phyloP scores from a whole-genome alignment of 2,329 filamentous ascomycete genomes.

The Herpotrichia juniperi region DNA sequence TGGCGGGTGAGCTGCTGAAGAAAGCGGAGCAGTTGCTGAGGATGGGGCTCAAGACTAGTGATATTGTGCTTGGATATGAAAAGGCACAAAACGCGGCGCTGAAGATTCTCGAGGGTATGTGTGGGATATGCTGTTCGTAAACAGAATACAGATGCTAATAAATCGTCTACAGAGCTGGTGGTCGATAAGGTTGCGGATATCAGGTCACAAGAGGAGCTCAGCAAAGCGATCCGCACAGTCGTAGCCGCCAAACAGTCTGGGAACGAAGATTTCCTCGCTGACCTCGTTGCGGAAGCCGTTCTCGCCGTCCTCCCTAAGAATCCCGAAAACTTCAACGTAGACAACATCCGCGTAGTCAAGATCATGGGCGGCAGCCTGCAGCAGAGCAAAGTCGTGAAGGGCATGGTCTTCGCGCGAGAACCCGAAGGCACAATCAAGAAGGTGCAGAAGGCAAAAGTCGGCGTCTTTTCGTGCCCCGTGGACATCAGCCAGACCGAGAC shows the following conservation, averaged over 20 bases:
- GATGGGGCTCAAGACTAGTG: constrained; percentile 97
- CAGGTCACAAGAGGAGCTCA: constrained; percentile 78
- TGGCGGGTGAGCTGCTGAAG: constrained; percentile 92
- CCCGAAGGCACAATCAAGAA: constrained; percentile 92
- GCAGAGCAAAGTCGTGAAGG: constrained; percentile 92
- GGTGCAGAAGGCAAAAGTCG: constrained; percentile 90
- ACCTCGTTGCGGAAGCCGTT: constrained; percentile 82
- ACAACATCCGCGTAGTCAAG: constrained; percentile 98
- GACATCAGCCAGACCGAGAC: constrained; percentile 97
- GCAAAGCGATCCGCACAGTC: constrained; percentile 94
- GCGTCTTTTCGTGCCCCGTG: constrained; percentile 94
- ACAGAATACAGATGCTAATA: constrained; percentile 18
- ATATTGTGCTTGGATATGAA: constrained; percentile 95
- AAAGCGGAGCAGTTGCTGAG: constrained; percentile 96
- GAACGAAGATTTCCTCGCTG: constrained; percentile 84
- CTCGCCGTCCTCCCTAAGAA: constrained; percentile 95
- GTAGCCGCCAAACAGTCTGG: constrained; percentile 97
- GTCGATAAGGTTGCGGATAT: constrained; percentile 91
- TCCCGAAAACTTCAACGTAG: constrained; percentile 94
- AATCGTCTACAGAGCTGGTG: constrained; percentile 66
- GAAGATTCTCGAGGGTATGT: constrained; percentile 75
- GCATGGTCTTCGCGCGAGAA: constrained; percentile 97
- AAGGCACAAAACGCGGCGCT: constrained; percentile 89
- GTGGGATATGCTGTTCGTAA: neutral
- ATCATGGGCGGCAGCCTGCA: constrained; percentile 98